Evolutionary conservation across 345 rosid genomes (phyloP).

Genomic region (Tarenaya hassleriana): DNA sequence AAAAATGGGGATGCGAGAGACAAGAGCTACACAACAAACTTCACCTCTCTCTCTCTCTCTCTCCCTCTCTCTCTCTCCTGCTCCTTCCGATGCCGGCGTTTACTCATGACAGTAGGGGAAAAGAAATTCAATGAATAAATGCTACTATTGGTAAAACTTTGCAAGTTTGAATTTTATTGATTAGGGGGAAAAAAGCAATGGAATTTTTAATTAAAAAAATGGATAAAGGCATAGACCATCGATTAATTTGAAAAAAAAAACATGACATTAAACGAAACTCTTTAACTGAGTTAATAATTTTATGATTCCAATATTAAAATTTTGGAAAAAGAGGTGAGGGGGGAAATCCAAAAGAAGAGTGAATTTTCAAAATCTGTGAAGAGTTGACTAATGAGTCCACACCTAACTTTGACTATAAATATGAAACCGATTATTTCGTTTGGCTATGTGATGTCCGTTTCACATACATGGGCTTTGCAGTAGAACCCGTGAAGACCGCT

Average conservation of each 20-base stretch:
- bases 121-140: too few relatives aligned
- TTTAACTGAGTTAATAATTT: too few relatives aligned
- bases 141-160: too few relatives aligned
- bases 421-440: too few relatives aligned
- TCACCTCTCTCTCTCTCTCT: slow-evolving; percentile 5
- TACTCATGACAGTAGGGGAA: neutral
- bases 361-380: neutral
- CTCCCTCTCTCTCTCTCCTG: neutral
- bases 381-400: slow-evolving; percentile 10
- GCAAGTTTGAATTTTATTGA: too few relatives aligned
- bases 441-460: neutral
- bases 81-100: neutral
- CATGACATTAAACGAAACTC: too few relatives aligned
- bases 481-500: too few relatives aligned
- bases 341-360: neutral
- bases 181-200: too few relatives aligned
- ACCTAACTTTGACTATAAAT: slow-evolving; percentile 1
- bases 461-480: neutral
- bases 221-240: too few relatives aligned
- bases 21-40: slow-evolving; percentile 49
- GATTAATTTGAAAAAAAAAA: too few relatives aligned
- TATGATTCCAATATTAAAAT: neutral
- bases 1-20: slow-evolving; percentile 53
- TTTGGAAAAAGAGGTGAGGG: too few relatives aligned
- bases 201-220: too few relatives aligned